Conservation (phyloP, 2,329 filamentous ascomycete species). For the Delphinella strobiligena region DNA sequence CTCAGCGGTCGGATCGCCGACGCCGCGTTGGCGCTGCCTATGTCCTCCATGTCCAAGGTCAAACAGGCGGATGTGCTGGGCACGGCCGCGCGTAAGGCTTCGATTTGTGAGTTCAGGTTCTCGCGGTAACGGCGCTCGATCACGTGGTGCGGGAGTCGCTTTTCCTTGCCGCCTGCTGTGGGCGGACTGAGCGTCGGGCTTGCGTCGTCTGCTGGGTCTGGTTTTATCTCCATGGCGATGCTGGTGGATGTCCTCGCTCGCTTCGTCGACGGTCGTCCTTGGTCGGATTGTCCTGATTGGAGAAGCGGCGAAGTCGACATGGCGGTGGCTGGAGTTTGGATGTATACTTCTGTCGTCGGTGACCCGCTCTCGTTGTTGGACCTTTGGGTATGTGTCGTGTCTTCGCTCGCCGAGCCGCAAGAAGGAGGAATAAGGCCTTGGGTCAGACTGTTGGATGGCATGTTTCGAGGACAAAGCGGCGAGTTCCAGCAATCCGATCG, state of each 20-base stretch:
- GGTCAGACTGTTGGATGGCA: constrained; percentile 5
- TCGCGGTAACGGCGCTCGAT: constrained; percentile 36
- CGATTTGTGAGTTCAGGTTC: constrained; percentile 34
- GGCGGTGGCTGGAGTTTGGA: background rate
- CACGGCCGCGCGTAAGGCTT: constrained; percentile 28
- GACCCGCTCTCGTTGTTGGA: background rate
- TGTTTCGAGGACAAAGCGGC: constrained; percentile 9
- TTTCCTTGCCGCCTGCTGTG: constrained; percentile 1
- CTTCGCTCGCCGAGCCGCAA: background rate
- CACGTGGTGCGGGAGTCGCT: constrained; percentile 25
- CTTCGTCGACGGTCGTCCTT: constrained; percentile 5
- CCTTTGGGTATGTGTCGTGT: background rate
- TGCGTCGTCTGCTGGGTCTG: background rate
- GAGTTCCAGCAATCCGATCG: constrained; percentile 10
- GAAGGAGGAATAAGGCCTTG: background rate
- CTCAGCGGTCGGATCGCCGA: constrained; percentile 27
- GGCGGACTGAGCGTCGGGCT: background rate
- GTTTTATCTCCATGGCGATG: background rate
- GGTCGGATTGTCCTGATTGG: too few relatives aligned
- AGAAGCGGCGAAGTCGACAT: constrained; percentile 6
- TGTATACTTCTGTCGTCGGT: background rate
- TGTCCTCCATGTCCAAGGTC: constrained; percentile 31
- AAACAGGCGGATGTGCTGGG: constrained; percentile 23
- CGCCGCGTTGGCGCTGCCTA: constrained; percentile 12
- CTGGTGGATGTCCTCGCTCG: constrained; percentile 1